phyloP scores from a whole-genome alignment of 768 basidiomycete species.

The Hysterangium stoloniferum region DNA sequence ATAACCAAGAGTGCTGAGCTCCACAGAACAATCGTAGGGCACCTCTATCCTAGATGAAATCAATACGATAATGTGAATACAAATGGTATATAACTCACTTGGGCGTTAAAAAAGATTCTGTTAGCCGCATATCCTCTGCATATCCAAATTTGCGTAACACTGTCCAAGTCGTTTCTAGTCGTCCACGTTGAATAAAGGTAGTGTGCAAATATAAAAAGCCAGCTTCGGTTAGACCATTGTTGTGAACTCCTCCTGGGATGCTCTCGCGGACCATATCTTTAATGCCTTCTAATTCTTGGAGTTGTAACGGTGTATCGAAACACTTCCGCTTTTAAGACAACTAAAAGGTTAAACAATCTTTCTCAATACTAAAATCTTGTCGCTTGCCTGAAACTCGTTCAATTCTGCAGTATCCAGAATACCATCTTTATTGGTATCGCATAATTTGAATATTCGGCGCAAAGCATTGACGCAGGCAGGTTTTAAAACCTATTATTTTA shows the following conservation, averaged over 20 bases:
- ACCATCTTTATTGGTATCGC: slow-evolving; percentile 92
- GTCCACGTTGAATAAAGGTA: slow-evolving; percentile 90
- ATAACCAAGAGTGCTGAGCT: slow-evolving; percentile 89
- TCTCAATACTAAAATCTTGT: background rate
- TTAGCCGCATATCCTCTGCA: slow-evolving; percentile 85
- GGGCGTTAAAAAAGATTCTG: slow-evolving; percentile 80
- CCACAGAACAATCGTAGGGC: slow-evolving; percentile 88
- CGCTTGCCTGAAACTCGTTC: slow-evolving; percentile 88
- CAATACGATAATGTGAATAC: slow-evolving; percentile 7
- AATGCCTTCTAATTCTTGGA: slow-evolving; percentile 94
- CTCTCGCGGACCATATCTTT: slow-evolving; percentile 82
- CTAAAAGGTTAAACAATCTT: background rate
- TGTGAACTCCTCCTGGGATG: slow-evolving; percentile 65
- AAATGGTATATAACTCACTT: slow-evolving; percentile 47
- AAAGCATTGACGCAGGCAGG: slow-evolving; percentile 85
- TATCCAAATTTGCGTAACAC: slow-evolving; percentile 94
- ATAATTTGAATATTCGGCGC: slow-evolving; percentile 91
- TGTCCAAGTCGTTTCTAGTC: slow-evolving; percentile 97
- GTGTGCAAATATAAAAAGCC: slow-evolving; percentile 95
- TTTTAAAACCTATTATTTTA: slow-evolving; percentile 65
- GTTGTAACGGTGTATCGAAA: slow-evolving; percentile 87
- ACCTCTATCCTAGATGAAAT: slow-evolving; percentile 58
- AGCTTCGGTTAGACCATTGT: slow-evolving; percentile 79
- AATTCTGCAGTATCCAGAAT: slow-evolving; percentile 83
- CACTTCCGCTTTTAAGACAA: slow-evolving; percentile 69